phyloP scores from a whole-genome alignment of 2,329 filamentous ascomycete genomes.

The Cylindrodendrum hubeiense region DNA sequence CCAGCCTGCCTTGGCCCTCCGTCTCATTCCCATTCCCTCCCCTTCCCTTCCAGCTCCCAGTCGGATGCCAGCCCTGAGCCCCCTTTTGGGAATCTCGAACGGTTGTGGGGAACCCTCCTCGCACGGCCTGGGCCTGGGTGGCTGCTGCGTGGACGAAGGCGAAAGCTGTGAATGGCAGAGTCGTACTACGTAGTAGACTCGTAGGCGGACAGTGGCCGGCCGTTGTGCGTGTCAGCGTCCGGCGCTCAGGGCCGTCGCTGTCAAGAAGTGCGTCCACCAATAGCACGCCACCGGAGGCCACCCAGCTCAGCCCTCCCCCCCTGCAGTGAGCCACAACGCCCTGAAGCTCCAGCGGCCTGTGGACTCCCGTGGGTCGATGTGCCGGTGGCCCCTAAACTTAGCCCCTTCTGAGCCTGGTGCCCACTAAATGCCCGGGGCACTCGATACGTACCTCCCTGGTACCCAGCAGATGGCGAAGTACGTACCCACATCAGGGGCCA shows the following conservation, averaged over 20 bases:
- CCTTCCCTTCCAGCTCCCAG: constrained; percentile 31
- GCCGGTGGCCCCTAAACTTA: constrained; percentile 19
- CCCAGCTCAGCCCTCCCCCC: constrained; percentile 20
- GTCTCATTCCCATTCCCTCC: constrained; percentile 8
- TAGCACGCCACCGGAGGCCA: constrained; percentile 4
- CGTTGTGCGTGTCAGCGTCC: constrained; percentile 3
- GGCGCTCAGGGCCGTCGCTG: background rate
- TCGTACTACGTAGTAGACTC: too few relatives aligned
- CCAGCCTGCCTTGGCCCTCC: background rate
- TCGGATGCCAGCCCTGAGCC: constrained; percentile 22
- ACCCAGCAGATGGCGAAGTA: constrained; percentile 9
- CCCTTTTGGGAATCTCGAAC: constrained; percentile 41
- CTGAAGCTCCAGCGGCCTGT: constrained; percentile 18
- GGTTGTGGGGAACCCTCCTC: constrained; percentile 18
- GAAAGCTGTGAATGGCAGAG: background rate
- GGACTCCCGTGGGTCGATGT: constrained; percentile 23
- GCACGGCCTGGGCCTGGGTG: background rate
- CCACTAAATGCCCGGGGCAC: constrained; percentile 8
- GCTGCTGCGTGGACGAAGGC: background rate
- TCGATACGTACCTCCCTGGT: constrained; percentile 16
- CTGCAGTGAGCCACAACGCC: constrained; percentile 22
- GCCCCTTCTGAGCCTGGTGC: constrained; percentile 12
- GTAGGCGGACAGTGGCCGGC: background rate
- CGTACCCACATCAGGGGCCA: constrained; percentile 19
- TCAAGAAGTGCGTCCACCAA: constrained; percentile 8